Evolutionary conservation across 805 yeast species (phyloP).

Genomic region (Monosporozyma unispora): DNA sequence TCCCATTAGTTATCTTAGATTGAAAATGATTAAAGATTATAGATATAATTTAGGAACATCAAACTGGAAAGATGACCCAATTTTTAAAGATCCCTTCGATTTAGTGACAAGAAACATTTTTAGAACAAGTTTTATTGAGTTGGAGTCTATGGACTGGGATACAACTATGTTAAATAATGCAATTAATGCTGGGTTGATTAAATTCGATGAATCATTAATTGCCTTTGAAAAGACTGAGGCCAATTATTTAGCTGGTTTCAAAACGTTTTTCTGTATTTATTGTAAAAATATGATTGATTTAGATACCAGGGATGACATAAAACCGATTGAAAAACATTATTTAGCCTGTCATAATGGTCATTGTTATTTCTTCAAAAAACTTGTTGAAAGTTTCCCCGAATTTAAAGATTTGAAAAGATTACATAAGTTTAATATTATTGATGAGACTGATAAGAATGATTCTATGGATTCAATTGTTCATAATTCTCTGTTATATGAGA

Average conservation of each 20-base stretch:
- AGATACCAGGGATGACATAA: background rate
- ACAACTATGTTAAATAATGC: constrained; percentile 18
- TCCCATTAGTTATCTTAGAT: constrained; percentile 11
- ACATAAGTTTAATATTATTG: background rate
- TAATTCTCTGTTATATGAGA: background rate
- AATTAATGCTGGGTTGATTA: constrained; percentile 48
- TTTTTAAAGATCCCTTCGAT: constrained; percentile 15
- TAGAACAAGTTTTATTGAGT: constrained; percentile 1
- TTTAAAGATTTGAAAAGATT: background rate
- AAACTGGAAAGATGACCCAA: constrained; percentile 19
- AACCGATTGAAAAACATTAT: constrained; percentile 41
- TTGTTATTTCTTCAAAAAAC: constrained; percentile 17
- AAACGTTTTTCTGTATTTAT: constrained; percentile 48
- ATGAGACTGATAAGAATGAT: background rate
- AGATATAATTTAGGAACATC: constrained; percentile 8
- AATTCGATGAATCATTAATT: constrained; percentile 43
- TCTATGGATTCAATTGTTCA: constrained; percentile 3
- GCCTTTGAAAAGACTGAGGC: constrained; percentile 10
- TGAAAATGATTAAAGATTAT: constrained; percentile 19
- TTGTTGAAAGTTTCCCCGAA: constrained; percentile 1
- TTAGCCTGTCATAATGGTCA: constrained; percentile 15
- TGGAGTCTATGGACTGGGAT: background rate
- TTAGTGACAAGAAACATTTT: constrained; percentile 7
- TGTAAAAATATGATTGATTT: constrained; percentile 49
- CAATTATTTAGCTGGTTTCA: constrained; percentile 23